Conservation (phyloP, 345 rosid genomes). For the Iberis pinnata region DNA sequence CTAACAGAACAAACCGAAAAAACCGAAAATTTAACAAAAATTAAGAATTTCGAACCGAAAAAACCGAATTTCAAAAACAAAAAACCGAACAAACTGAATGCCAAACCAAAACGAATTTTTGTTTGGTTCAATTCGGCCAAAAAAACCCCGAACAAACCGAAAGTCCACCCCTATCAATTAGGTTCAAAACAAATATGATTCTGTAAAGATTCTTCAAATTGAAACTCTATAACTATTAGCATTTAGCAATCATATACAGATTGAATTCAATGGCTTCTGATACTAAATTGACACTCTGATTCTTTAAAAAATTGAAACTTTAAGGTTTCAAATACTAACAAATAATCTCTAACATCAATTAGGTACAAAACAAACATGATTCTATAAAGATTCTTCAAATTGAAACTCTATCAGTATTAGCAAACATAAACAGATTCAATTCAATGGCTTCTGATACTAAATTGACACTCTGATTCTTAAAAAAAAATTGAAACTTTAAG, state of each 20-base stretch:
- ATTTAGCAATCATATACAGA: not conserved
- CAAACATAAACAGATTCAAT: not conserved
- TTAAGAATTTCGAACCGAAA: no score
- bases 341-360: no score
- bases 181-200: not conserved
- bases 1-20: no score
- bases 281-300: slow-evolving; percentile 5
- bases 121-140: no score
- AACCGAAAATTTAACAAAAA: no score
- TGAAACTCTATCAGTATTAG: no score
- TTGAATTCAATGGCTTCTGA: not conserved
- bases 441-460: not conserved
- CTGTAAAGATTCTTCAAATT: not conserved
- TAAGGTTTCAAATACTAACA: not conserved
- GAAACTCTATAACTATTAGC: no score
- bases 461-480: not conserved
- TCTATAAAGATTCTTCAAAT: not conserved
- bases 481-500: slow-evolving; percentile 14
- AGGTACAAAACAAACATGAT: not conserved
- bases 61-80: no score
- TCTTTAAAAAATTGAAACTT: slow-evolving; percentile 7
- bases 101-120: no score
- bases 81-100: no score
- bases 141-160: no score
- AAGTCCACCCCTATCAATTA: no score